These are phyloP conservation scores for Alternaria ethzedia DNA, from an alignment of 2,329 filamentous ascomycete genomes.

Conservation along the genomic window DNA sequence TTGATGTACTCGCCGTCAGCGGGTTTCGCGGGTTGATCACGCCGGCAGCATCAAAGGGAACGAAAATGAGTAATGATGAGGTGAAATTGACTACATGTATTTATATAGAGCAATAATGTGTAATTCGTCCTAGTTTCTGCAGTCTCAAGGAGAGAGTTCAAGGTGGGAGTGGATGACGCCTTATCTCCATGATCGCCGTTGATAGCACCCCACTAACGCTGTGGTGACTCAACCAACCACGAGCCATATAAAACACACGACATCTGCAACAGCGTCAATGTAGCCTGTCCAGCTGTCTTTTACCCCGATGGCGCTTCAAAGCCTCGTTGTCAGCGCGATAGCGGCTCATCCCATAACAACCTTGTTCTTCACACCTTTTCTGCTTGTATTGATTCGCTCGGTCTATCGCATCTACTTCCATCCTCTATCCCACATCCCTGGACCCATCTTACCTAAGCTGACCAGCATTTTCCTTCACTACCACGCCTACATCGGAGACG, in stretches of 20 bases:
- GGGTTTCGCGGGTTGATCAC: not conserved
- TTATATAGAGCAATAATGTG: not conserved
- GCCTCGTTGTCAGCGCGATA: not conserved
- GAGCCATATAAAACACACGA: slow-evolving; percentile 1
- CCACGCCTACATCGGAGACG: slow-evolving; percentile 37
- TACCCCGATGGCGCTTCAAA: slow-evolving; percentile 16
- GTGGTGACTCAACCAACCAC: slow-evolving; percentile 20
- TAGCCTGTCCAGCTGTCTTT: too few relatives aligned
- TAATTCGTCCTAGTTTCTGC: not conserved
- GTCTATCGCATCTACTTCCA: slow-evolving; percentile 34
- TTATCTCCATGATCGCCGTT: slow-evolving; percentile 1
- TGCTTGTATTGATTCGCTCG: slow-evolving; percentile 18
- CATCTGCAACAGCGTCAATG: not conserved
- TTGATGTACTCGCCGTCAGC: not conserved
- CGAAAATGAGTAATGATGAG: not conserved
- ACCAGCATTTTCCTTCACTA: slow-evolving; percentile 38
- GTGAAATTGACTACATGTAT: not conserved
- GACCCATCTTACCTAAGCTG: slow-evolving; percentile 27
- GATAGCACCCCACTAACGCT: slow-evolving; percentile 13
- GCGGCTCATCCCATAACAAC: slow-evolving; percentile 5
- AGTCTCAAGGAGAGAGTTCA: not conserved
- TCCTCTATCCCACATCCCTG: slow-evolving; percentile 31
- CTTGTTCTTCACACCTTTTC: slow-evolving; percentile 1
- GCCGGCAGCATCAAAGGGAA: not conserved
- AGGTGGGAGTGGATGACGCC: not conserved